Conservation (phyloP, 1,284 basidiomycete genomes). For the Cutaneotrichosporon cyanovorans region DNA sequence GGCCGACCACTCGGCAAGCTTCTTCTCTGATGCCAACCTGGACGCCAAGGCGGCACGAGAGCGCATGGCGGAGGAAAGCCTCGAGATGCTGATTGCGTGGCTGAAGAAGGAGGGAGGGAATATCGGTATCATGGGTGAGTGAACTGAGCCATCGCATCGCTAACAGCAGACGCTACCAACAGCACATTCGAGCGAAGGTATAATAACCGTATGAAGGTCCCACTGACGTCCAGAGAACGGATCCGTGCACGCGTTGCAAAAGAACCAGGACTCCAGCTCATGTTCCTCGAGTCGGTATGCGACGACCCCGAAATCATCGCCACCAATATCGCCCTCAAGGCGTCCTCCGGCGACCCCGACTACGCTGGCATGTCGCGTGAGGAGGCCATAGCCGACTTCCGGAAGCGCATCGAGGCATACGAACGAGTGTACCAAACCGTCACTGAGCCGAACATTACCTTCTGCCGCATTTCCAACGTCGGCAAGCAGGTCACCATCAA, state of each 20-base stretch:
- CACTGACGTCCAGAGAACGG: slow-evolving; percentile 55
- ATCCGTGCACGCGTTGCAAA: slow-evolving; percentile 73
- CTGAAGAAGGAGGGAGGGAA: slow-evolving; percentile 84
- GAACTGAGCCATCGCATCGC: not conserved
- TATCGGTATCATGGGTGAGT: slow-evolving; percentile 89
- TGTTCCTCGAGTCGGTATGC: slow-evolving; percentile 93
- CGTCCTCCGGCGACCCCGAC: slow-evolving; percentile 92
- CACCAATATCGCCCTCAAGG: slow-evolving; percentile 92
- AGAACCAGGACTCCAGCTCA: slow-evolving; percentile 81
- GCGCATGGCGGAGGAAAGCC: slow-evolving; percentile 77
- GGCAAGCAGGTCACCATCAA: slow-evolving; percentile 76
- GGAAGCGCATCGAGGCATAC: slow-evolving; percentile 84
- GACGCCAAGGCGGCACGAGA: slow-evolving; percentile 73
- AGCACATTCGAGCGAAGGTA: slow-evolving; percentile 70
- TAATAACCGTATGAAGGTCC: slow-evolving; percentile 3
- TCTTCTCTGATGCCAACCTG: slow-evolving; percentile 82
- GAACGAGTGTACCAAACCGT: slow-evolving; percentile 95
- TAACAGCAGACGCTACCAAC: slow-evolving; percentile 76
- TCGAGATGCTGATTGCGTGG: slow-evolving; percentile 94
- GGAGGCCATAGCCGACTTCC: slow-evolving; percentile 80
- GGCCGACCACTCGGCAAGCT: slow-evolving; percentile 84
- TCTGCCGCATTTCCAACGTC: slow-evolving; percentile 80
- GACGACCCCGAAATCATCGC: slow-evolving; percentile 91
- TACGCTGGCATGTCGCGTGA: slow-evolving; percentile 84
- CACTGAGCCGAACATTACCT: slow-evolving; percentile 74